Percentiles rank a stretch among this genome's conserved stretches.
These are phyloP conservation scores for Diaporthe eres DNA, from an alignment of 2,329 filamentous ascomycete genomes.

Conservation along the genomic window DNA sequence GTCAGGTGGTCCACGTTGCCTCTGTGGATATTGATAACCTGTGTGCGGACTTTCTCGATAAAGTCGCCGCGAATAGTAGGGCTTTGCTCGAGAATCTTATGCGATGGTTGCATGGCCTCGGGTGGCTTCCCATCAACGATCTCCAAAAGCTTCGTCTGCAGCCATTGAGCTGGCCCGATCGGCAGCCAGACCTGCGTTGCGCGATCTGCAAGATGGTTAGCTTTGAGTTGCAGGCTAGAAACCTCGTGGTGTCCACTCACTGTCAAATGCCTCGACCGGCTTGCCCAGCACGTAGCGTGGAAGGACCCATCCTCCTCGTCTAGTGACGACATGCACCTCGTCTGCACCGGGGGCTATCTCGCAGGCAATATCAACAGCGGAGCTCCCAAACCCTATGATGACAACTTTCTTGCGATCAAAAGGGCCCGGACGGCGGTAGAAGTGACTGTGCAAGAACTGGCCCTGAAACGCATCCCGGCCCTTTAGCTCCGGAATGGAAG, in stretches of 20 bases:
- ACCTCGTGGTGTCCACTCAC: constrained; percentile 43
- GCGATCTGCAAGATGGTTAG: constrained; percentile 44
- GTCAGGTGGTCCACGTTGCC: constrained; percentile 49
- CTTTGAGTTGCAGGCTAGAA: not conserved
- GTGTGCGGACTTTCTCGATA: constrained; percentile 51
- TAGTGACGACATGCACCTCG: constrained; percentile 55
- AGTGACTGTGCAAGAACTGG: constrained; percentile 54
- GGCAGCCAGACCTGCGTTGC: constrained; percentile 50
- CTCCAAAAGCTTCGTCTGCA: constrained; percentile 50
- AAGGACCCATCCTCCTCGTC: constrained; percentile 55
- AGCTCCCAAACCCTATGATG: constrained; percentile 54
- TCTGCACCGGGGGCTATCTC: constrained; percentile 52
- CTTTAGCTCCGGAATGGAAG: constrained; percentile 50
- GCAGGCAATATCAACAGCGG: constrained; percentile 56
- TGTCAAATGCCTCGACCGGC: constrained; percentile 53
- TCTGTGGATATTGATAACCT: constrained; percentile 51
- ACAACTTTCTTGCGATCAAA: constrained; percentile 55
- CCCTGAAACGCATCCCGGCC: constrained; percentile 52
- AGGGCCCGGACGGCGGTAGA: constrained; percentile 51
- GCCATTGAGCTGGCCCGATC: constrained; percentile 46
- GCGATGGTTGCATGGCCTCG: constrained; percentile 50
- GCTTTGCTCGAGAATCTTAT: constrained; percentile 53
- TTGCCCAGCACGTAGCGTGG: constrained; percentile 55
- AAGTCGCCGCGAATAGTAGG: constrained; percentile 52
- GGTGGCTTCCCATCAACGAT: constrained; percentile 51